Conservation (phyloP, 1,139 yeast genomes). For the Kodamaea alishanica region DNA sequence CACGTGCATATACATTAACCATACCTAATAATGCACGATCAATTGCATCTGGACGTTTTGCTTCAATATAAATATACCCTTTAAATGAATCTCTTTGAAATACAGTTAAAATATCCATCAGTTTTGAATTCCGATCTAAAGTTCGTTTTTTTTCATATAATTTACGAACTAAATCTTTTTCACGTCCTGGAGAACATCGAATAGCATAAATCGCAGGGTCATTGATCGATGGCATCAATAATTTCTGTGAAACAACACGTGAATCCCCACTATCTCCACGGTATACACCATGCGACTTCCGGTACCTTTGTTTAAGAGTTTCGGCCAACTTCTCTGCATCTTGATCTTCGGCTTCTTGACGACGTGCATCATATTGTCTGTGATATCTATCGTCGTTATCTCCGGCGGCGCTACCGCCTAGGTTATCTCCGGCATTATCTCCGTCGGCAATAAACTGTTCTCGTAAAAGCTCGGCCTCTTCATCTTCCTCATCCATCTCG, state of each 20-base stretch:
- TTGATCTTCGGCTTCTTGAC: slow-evolving; percentile 87
- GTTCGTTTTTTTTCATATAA: slow-evolving; percentile 76
- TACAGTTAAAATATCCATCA: slow-evolving; percentile 78
- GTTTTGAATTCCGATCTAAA: slow-evolving; percentile 56
- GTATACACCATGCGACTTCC: slow-evolving; percentile 80
- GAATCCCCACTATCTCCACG: slow-evolving; percentile 79
- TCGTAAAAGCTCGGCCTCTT: slow-evolving; percentile 81
- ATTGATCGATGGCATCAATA: slow-evolving; percentile 89
- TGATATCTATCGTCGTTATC: slow-evolving; percentile 68
- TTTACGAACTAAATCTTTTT: slow-evolving; percentile 84
- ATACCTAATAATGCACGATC: slow-evolving; percentile 84
- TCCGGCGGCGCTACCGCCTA: slow-evolving; percentile 43
- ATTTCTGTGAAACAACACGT: slow-evolving; percentile 83
- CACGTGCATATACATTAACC: slow-evolving; percentile 72
- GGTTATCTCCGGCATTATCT: slow-evolving; percentile 46
- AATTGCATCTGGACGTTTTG: slow-evolving; percentile 89
- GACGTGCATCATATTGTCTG: slow-evolving; percentile 85
- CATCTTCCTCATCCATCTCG: slow-evolving; percentile 79
- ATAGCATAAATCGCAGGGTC: slow-evolving; percentile 97
- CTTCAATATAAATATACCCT: slow-evolving; percentile 92
- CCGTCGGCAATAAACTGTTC: slow-evolving; percentile 83
- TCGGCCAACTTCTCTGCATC: slow-evolving; percentile 95
- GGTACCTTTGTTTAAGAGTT: slow-evolving; percentile 87
- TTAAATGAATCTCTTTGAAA: slow-evolving; percentile 92
- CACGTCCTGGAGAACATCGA: slow-evolving; percentile 89